A percentile compares a stretch with the other conserved stretches of the same genome.
phyloP scores from a whole-genome alignment of 2,329 filamentous ascomycete genomes.

The Claviceps humidiphila region DNA sequence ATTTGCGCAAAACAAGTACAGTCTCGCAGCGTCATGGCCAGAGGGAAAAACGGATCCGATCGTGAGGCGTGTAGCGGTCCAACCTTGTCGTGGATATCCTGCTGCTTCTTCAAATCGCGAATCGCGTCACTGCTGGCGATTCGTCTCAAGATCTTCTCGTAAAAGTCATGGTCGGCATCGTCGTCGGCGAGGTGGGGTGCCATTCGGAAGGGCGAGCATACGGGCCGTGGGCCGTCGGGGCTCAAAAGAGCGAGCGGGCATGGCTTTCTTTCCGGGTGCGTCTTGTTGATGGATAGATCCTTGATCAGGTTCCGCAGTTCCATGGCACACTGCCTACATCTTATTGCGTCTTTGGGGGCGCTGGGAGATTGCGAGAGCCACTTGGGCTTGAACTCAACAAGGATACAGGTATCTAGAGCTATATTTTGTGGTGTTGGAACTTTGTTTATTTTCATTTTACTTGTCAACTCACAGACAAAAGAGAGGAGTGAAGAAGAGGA shows the following conservation, averaged over 20 bases:
- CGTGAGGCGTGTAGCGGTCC: slow-evolving; percentile 30
- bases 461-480: background rate
- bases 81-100: slow-evolving; percentile 28
- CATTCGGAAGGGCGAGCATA: slow-evolving; percentile 28
- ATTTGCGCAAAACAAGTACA: slow-evolving; percentile 63
- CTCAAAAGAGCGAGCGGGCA: slow-evolving; percentile 55
- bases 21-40: slow-evolving; percentile 72
- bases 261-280: slow-evolving; percentile 30
- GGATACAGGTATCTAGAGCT: slow-evolving; percentile 18
- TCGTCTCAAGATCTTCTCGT: slow-evolving; percentile 13
- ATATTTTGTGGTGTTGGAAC: background rate
- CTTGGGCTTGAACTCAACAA: slow-evolving; percentile 73
- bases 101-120: slow-evolving; percentile 20
- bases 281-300: slow-evolving; percentile 19
- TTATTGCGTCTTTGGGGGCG: slow-evolving; percentile 46
- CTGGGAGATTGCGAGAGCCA: slow-evolving; percentile 68
- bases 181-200: slow-evolving; percentile 19
- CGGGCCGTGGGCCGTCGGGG: slow-evolving; percentile 29
- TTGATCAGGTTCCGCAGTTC: slow-evolving; percentile 24
- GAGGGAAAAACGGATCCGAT: slow-evolving; percentile 36
- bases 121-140: slow-evolving; percentile 23
- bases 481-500: slow-evolving; percentile 1
- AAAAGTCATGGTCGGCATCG: slow-evolving; percentile 17
- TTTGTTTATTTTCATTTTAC: background rate
- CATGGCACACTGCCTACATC: slow-evolving; percentile 64